Base-by-base conservation (phyloP, 345 rosid species). In the Aquilaria yunnanensis region DNA sequence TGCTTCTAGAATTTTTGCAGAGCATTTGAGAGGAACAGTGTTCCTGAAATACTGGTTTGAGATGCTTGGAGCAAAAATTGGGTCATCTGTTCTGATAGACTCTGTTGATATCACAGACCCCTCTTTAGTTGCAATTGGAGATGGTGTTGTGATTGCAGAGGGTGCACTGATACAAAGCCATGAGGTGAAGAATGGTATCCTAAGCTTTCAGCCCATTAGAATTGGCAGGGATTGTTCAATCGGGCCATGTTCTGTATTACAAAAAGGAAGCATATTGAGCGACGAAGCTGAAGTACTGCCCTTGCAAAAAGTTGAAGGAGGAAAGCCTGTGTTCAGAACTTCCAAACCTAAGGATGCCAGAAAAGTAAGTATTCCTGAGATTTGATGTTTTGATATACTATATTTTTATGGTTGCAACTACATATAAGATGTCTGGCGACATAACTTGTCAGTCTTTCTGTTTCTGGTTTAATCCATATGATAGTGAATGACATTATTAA, bases 61-160 rank as follows among this genome's bases (percentile, higher is more conserved):
- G 81, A 77, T 81, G 82, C 75, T 83, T 11, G 92, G 92, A 65
- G 86, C 86, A 32, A 81, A 67, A 70, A 76, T 83, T 47, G 92
- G 85, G 50, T 71, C 86, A 53, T 79, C 85, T 51, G 85, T 83
- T 54, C 54, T 83, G 73, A 80, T 86, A 0, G 88, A 86, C 54
- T 79, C 85, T 0, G 70, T 78, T 47, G 86, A 81, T 45, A 81
- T 86, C 23, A 81, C 92, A 41, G 92, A 81, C 63, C 92, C 86
- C 12, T 76, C 86, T 63, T 71, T 83, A 45, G 80, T 83, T 66
- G 81, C 82, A 2, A 78, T 86, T 9, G 86, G 86, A 64, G 85
- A 86, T 70, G 83, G 88, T 62, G 74, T 77, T 41, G 82, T 83
- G 14, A 69, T 86, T 54, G 72, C 92, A 10, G 92, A 86, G 70